Percentiles rank a stretch among this genome's conserved stretches.
Evolutionary conservation across 441 rosid species (phyloP).

Genomic region (Gossypium davidsonii): DNA sequence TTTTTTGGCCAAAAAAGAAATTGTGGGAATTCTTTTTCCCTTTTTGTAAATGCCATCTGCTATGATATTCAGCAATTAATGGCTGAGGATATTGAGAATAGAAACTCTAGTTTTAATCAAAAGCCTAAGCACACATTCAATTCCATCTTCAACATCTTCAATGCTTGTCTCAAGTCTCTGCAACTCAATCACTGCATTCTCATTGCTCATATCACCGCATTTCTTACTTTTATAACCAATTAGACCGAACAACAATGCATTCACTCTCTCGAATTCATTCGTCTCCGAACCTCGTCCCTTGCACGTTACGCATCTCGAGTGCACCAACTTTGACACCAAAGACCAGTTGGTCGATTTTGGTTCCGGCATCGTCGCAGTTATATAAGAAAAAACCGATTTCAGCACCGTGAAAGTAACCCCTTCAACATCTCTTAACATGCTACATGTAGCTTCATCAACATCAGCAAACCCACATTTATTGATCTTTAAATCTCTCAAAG

Average conservation of each 20-base stretch:
- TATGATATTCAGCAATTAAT: not conserved
- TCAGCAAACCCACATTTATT: not conserved
- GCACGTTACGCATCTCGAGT: not conserved
- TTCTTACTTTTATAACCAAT: not conserved
- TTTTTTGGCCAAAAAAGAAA: no score
- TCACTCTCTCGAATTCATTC: slow-evolving; percentile 25
- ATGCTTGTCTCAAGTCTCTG: slow-evolving; percentile 5
- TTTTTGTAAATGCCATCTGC: not conserved
- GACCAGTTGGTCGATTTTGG: slow-evolving; percentile 7
- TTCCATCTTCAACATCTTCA: slow-evolving; percentile 8
- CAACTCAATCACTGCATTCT: slow-evolving; percentile 2
- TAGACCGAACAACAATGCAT: slow-evolving; percentile 16
- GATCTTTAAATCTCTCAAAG: slow-evolving; percentile 18
- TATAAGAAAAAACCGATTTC: not conserved
- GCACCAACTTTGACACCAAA: slow-evolving; percentile 12
- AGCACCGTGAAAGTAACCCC: not conserved
- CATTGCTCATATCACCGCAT: not conserved
- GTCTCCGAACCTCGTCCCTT: not conserved
- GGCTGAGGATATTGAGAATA: slow-evolving; percentile 8
- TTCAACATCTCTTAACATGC: slow-evolving; percentile 11
- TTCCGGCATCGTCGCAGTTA: not conserved
- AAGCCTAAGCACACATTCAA: slow-evolving; percentile 4
- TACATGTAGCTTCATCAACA: not conserved
- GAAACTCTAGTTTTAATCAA: slow-evolving; percentile 14
- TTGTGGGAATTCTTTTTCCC: not conserved